Conservation (phyloP, 2,329 filamentous ascomycete genomes). For the Diaporthe vexans region DNA sequence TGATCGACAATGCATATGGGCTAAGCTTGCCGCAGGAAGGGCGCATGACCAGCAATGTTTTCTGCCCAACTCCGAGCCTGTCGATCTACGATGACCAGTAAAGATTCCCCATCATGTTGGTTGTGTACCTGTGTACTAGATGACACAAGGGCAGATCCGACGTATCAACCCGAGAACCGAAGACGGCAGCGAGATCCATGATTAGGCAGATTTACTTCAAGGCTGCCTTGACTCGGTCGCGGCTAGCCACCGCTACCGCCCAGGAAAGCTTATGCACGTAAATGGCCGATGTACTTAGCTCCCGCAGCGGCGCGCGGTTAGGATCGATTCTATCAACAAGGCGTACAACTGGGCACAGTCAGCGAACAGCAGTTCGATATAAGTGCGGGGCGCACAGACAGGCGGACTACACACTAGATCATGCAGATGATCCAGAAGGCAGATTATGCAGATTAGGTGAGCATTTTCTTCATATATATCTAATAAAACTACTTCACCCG, state of each 20-base stretch:
- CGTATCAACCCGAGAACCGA: not conserved
- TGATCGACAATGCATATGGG: constrained; percentile 7
- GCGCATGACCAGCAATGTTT: constrained; percentile 14
- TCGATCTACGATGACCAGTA: constrained; percentile 21
- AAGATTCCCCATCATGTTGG: not conserved
- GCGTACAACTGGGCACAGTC: not conserved
- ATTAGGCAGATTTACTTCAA: not conserved
- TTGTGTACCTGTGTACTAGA: too few species aligned
- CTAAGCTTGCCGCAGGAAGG: not conserved
- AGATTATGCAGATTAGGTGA: not conserved
- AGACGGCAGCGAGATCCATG: not conserved
- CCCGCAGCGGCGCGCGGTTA: not conserved
- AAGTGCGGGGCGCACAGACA: constrained; percentile 2
- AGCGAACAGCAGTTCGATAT: not conserved
- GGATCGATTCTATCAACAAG: too few species aligned
- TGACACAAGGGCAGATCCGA: not conserved
- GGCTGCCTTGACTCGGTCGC: not conserved
- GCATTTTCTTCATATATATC: not conserved
- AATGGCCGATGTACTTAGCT: not conserved
- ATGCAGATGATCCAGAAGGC: too few species aligned
- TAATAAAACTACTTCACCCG: not conserved
- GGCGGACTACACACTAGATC: not conserved
- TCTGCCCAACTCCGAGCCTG: constrained; percentile 8
- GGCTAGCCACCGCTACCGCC: not conserved
- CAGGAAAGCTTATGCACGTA: constrained; percentile 1